Percentiles rank a stretch among this genome's conserved stretches.
Evolutionary conservation across 2,329 filamentous ascomycete genomes (phyloP).

Genomic region (Ilyonectria robusta): DNA sequence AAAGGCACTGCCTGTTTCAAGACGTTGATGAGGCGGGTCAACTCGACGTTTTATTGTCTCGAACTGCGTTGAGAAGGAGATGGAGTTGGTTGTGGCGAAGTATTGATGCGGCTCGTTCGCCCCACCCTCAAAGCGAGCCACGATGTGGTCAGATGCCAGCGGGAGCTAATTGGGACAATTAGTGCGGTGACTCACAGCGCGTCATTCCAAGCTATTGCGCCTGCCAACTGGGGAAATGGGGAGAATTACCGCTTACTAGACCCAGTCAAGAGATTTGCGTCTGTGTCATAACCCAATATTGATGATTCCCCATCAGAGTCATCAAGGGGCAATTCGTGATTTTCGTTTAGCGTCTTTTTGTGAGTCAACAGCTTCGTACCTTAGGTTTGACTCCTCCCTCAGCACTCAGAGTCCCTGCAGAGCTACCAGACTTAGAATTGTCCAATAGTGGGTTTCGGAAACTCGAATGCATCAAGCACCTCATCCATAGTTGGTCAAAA

Average conservation of each 20-base stretch:
- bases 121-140: constrained; percentile 14
- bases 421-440: too few species aligned
- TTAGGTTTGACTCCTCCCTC: too few species aligned
- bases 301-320: neutral
- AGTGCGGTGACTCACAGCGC: constrained; percentile 21
- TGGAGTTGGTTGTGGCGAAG: constrained; percentile 18
- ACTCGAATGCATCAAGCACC: too few species aligned
- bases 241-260: constrained; percentile 8
- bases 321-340: neutral
- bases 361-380: neutral
- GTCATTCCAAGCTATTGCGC: constrained; percentile 16
- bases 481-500: too few species aligned
- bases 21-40: neutral
- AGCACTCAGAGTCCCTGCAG: too few species aligned
- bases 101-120: constrained; percentile 9
- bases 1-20: neutral
- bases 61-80: neutral
- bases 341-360: neutral
- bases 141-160: constrained; percentile 19
- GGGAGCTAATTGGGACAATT: constrained; percentile 17
- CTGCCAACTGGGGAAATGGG: constrained; percentile 1
- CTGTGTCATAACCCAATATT: constrained; percentile 21
- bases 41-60: constrained; percentile 11
- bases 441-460: too few species aligned
- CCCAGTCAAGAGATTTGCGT: neutral